Evolutionary conservation across 768 basidiomycete species (phyloP).

Genomic region (Ephemerocybe angulata): DNA sequence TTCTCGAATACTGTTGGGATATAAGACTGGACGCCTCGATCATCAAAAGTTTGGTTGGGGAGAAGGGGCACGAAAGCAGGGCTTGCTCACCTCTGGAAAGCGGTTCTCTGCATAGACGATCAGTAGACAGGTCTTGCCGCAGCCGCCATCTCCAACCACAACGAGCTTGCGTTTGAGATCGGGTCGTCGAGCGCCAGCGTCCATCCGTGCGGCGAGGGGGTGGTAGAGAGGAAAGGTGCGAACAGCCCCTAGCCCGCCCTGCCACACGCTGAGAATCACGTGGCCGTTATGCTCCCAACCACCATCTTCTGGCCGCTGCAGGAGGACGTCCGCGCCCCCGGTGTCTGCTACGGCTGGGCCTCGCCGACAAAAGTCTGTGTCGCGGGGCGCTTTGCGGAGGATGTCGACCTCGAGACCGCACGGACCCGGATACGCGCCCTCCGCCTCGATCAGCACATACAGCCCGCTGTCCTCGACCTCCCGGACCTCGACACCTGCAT

Average conservation of each 20-base stretch:
- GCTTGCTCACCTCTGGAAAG: constrained; percentile 77
- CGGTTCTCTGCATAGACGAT: constrained; percentile 97
- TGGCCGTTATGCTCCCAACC: constrained; percentile 23
- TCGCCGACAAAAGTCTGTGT: constrained; percentile 43
- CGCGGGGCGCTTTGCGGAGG: constrained; percentile 42
- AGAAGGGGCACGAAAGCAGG: neutral
- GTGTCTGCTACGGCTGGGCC: constrained; percentile 60
- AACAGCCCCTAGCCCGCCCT: neutral
- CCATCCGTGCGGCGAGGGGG: neutral
- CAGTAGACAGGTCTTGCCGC: constrained; percentile 92
- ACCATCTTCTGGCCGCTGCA: constrained; percentile 61
- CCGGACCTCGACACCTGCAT: constrained; percentile 15
- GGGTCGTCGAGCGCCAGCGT: constrained; percentile 42
- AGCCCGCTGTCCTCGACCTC: constrained; percentile 1
- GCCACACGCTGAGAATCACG: constrained; percentile 18
- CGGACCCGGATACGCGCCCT: neutral
- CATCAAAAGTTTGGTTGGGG: constrained; percentile 5
- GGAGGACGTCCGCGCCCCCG: constrained; percentile 30
- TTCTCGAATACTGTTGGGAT: constrained; percentile 94
- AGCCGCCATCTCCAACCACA: constrained; percentile 85
- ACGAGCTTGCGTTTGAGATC: constrained; percentile 86
- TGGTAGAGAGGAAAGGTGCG: neutral
- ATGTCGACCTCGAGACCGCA: neutral
- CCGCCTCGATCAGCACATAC: constrained; percentile 4
- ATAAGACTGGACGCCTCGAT: constrained; percentile 57